Percentiles rank a stretch among this genome's conserved stretches.
Conservation (phyloP, 345 rosid genomes). For the Cardamine resedifolia region DNA sequence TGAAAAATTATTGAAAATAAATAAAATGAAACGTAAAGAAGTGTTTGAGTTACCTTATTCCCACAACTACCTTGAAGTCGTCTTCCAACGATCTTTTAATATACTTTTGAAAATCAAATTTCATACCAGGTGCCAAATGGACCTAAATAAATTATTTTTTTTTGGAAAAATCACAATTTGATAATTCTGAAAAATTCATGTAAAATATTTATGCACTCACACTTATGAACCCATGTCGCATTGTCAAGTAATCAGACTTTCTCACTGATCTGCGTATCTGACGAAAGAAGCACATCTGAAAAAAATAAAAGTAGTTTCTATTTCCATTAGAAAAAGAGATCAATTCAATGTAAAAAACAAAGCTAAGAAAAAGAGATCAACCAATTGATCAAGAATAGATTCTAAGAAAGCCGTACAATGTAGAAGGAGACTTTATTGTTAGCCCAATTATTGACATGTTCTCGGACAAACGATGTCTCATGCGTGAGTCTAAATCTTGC, state of each 20-base stretch:
- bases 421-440: constrained; percentile 50
- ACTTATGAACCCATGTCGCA: constrained; percentile 79
- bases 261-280: constrained; percentile 74
- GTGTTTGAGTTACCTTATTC: constrained; percentile 54
- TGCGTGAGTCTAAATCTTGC: constrained; percentile 80
- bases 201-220: constrained; percentile 45
- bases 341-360: too few species aligned
- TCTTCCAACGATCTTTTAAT: constrained; percentile 83
- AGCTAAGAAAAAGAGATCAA: background rate
- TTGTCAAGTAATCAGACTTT: constrained; percentile 67
- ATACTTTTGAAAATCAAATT: constrained; percentile 82
- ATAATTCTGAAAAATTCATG: background rate
- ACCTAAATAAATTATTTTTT: constrained; percentile 52
- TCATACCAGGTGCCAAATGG: constrained; percentile 77
- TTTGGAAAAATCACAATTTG: background rate
- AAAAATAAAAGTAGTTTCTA: background rate
- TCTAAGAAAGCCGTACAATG: constrained; percentile 42
- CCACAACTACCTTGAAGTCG: constrained; percentile 87
- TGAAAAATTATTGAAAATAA: background rate
- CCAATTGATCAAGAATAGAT: background rate
- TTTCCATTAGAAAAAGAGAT: background rate
- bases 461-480: constrained; percentile 74
- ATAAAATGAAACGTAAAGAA: background rate
- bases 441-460: constrained; percentile 58
- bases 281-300: constrained; percentile 71